A percentile compares a stretch with the other conserved stretches of the same genome.
Conservation (phyloP, 2,329 filamentous ascomycete genomes). For the Macroventuria anomochaeta region DNA sequence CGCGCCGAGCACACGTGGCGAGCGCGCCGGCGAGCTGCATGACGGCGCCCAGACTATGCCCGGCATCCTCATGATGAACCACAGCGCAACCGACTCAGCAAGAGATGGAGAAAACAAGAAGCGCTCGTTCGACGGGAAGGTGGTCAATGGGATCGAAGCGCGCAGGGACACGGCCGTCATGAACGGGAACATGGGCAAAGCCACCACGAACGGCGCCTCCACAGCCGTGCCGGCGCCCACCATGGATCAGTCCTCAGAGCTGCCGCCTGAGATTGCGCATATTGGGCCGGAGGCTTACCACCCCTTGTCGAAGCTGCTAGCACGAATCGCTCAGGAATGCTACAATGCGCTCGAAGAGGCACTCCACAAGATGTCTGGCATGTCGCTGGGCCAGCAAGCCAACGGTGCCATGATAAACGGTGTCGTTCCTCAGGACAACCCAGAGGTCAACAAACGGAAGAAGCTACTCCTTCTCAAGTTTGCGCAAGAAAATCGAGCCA, state of each 20-base stretch:
- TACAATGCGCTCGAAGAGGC: conserved; percentile 78
- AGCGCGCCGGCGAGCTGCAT: conserved; percentile 40
- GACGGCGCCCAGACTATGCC: conserved; percentile 53
- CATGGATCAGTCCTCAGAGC: conserved; percentile 35
- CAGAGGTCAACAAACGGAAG: conserved; percentile 58
- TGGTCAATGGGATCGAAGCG: conserved; percentile 37
- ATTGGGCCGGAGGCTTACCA: conserved; percentile 75
- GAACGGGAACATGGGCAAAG: conserved; percentile 20
- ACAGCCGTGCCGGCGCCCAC: conserved; percentile 18
- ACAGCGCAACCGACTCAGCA: conserved; percentile 48
- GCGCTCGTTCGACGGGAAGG: conserved; percentile 37
- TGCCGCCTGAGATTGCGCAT: conserved; percentile 65
- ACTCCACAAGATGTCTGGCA: conserved; percentile 72
- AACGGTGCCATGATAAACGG: conserved; percentile 53
- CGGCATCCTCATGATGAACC: conserved; percentile 57
- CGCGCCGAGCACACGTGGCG: conserved; percentile 29
- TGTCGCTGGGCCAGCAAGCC: conserved; percentile 65
- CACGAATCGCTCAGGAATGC: conserved; percentile 80
- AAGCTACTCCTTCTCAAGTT: conserved; percentile 79
- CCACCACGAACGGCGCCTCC: conserved; percentile 28
- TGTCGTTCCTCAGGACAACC: conserved; percentile 35
- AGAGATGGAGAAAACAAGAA: conserved; percentile 42
- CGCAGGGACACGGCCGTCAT: conserved; percentile 22
- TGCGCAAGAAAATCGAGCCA: conserved; percentile 77
- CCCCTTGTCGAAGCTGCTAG: conserved; percentile 75